Evolutionary conservation across 1,139 yeast species (phyloP), one percentile per base, ranked within the genome.

Genomic region (Yamadazyma epiphylla): DNA sequence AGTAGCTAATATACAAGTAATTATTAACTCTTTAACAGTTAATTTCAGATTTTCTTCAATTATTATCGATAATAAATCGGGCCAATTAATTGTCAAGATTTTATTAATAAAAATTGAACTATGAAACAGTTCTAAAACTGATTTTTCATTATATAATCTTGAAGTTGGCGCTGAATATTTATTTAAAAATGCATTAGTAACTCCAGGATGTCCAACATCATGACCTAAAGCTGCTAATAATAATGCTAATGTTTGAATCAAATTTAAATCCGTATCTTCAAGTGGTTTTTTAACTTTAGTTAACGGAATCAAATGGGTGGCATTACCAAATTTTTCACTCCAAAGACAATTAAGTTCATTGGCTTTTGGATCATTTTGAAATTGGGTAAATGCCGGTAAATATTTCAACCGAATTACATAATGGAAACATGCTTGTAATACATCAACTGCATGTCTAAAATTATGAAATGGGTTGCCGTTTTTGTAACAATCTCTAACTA

Each of bases 131-230:
- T 91, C 98, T 43, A 91, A 65, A 1, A 85, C 84, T 8, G 91
- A 80, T 35, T 76, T 61, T 41, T 78, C 80, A 36, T 77, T 67
- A 58, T 77, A 87, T 12, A 75, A 50, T 32, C 58, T 55, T 2
- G 94, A 76, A 15, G 86, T 64, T 6, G 89, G 88, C 0, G 94
- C 73, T n/a, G 70, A 57, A 44, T 76, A 56, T 36, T 73, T 64
- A 19, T 71, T 66, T 58, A 89, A 61, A 42, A 87, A 80, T 26
- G 78, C 77, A 55, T 88, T 87, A 9, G 95, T 87, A 13, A 88
- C 80, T 1, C 97, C 98, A 0, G 98, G 97, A 55, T 91, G 98
- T 13, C 96, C 95, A 19, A 86, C 80, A 56, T 91, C 98, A 57
- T 91, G 98, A 28, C 98, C 97, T 29, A 89, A 62, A 1, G 96